phyloP scores from a whole-genome alignment of 2,329 filamentous ascomycete genomes.

The Cladosporium sp. region DNA sequence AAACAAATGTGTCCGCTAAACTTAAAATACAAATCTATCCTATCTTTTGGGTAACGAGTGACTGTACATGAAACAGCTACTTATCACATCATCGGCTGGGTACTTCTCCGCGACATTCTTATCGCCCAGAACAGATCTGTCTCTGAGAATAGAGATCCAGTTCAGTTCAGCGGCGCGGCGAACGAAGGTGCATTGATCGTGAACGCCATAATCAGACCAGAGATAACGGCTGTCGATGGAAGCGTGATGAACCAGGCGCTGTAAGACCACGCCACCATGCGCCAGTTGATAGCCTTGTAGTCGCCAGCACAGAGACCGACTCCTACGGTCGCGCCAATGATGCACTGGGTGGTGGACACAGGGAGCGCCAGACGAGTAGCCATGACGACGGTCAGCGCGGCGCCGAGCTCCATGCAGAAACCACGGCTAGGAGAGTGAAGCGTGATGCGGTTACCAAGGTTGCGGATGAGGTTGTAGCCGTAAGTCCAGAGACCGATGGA shows the following conservation, averaged over 20 bases:
- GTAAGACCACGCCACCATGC: constrained; percentile 63
- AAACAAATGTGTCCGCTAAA: no score
- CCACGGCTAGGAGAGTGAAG: constrained; percentile 61
- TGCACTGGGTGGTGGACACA: constrained; percentile 64
- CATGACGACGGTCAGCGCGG: constrained; percentile 61
- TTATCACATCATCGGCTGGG: neutral
- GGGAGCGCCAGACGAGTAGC: constrained; percentile 63
- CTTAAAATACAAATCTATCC: neutral
- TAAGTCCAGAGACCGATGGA: constrained; percentile 61
- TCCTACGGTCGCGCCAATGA: constrained; percentile 59
- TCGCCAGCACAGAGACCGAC: constrained; percentile 61
- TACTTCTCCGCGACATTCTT: neutral
- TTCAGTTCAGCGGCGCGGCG: constrained; percentile 14
- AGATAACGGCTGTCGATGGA: constrained; percentile 56
- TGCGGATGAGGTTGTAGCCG: constrained; percentile 54
- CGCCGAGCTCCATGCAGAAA: constrained; percentile 60
- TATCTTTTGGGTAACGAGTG: neutral
- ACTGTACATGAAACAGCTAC: neutral
- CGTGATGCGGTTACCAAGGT: constrained; percentile 61
- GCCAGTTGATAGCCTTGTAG: constrained; percentile 61
- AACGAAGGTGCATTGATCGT: constrained; percentile 28
- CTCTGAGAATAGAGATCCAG: no score
- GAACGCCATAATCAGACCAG: constrained; percentile 61
- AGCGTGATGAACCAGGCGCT: constrained; percentile 61
- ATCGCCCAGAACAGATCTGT: no score